Evolutionary conservation across 2,329 filamentous ascomycete species (phyloP).

Genomic region (Fusarium kyushuense): DNA sequence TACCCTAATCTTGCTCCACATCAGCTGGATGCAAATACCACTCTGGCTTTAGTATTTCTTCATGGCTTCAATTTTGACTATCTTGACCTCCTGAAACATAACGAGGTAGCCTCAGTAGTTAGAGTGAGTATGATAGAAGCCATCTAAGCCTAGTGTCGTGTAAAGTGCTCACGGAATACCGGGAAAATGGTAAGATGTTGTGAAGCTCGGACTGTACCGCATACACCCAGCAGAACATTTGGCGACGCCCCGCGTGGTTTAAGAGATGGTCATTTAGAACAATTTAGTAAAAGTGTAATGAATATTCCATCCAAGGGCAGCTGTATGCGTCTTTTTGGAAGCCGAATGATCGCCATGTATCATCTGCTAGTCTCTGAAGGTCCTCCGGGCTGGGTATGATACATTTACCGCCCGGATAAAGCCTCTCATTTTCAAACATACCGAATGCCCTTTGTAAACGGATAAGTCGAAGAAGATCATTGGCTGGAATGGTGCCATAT

Average conservation of each 20-base stretch:
- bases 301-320: no score
- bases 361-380: not conserved
- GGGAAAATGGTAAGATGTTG: conserved; percentile 33
- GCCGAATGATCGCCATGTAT: not conserved
- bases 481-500: no score
- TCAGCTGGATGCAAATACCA: no score
- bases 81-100: conserved; percentile 46
- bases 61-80: conserved; percentile 42
- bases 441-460: not conserved
- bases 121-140: conserved; percentile 50
- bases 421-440: not conserved
- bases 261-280: no score
- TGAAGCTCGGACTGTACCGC: no score
- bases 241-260: no score
- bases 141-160: conserved; percentile 52
- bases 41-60: no score
- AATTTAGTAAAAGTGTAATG: no score
- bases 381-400: not conserved
- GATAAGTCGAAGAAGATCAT: no score
- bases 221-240: no score
- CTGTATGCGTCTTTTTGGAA: no score
- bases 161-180: conserved; percentile 49
- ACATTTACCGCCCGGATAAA: not conserved
- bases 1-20: not conserved
- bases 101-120: conserved; percentile 41